phyloP scores from a whole-genome alignment of 2,329 filamentous ascomycete species.

The Paecilomyces sp. region DNA sequence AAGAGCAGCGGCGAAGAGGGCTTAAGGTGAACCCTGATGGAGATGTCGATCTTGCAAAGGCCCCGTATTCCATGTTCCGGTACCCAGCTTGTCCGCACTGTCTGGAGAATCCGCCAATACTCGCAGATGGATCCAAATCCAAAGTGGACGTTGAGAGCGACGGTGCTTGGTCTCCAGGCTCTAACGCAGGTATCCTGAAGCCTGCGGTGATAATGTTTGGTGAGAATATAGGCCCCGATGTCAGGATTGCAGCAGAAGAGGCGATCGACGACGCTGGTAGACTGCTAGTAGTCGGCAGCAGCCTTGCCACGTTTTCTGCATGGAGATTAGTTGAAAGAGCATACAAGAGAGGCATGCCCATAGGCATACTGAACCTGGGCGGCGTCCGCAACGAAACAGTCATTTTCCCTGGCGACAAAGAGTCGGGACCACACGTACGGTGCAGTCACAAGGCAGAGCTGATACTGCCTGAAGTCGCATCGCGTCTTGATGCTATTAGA shows the following conservation, averaged over 20 bases:
- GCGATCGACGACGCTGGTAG: slow-evolving; percentile 70
- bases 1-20: slow-evolving; percentile 59
- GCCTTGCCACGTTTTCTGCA: slow-evolving; percentile 88
- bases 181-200: slow-evolving; percentile 75
- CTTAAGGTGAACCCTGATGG: slow-evolving; percentile 88
- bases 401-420: slow-evolving; percentile 29
- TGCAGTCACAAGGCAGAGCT: slow-evolving; percentile 36
- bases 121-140: slow-evolving; percentile 48
- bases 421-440: slow-evolving; percentile 25
- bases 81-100: slow-evolving; percentile 87
- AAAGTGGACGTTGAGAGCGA: slow-evolving; percentile 67
- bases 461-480: slow-evolving; percentile 34
- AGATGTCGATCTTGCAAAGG: slow-evolving; percentile 81
- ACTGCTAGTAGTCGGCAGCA: slow-evolving; percentile 78
- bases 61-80: slow-evolving; percentile 80
- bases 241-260: slow-evolving; percentile 70
- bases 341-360: slow-evolving; percentile 72
- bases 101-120: slow-evolving; percentile 53
- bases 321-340: slow-evolving; percentile 84
- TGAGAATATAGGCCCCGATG: slow-evolving; percentile 64
- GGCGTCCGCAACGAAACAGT: slow-evolving; percentile 40
- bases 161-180: slow-evolving; percentile 64
- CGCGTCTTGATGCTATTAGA: slow-evolving; percentile 13
- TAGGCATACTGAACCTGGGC: slow-evolving; percentile 75
- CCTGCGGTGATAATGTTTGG: slow-evolving; percentile 96